Conservation (phyloP, 108 stramenopile genomes). For the Seminavis robusta region DNA sequence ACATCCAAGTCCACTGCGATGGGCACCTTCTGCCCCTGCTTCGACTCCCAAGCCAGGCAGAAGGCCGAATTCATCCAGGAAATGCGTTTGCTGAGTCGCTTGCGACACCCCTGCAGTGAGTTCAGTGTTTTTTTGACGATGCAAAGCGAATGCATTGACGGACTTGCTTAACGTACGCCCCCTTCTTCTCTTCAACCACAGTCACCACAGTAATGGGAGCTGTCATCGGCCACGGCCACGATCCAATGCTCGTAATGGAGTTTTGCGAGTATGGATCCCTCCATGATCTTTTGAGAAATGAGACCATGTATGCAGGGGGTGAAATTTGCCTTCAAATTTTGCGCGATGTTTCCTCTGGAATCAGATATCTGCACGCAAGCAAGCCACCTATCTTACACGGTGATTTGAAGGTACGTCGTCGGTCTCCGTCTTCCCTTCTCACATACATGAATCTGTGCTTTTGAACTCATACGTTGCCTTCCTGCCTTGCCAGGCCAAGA, state of each 20-base stretch:
- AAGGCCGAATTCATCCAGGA: conserved; percentile 49
- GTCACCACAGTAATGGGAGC: conserved; percentile 49
- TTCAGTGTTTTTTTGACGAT: no score
- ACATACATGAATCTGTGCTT: no score
- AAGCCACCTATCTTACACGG: conserved; percentile 49
- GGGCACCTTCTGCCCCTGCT: no score
- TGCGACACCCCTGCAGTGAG: conserved; percentile 63
- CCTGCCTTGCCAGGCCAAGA: no score
- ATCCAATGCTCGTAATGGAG: conserved; percentile 56
- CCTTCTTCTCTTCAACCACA: no score
- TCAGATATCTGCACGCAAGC: conserved; percentile 51
- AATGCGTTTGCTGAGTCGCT: conserved; percentile 49
- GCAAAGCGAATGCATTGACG: no score
- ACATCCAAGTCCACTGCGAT: no score
- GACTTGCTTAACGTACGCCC: no score
- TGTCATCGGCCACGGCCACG: conserved; percentile 22
- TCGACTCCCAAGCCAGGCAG: conserved; percentile 18
- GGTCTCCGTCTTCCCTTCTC: no score
- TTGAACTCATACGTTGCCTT: no score
- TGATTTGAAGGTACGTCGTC: conserved; percentile 44
- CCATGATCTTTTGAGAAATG: conserved; percentile 56
- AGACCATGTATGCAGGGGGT: conserved; percentile 40
- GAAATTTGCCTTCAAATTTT: conserved; percentile 50
- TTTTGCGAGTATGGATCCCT: conserved; percentile 52
- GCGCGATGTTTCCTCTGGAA: conserved; percentile 45